A percentile compares a stretch with the other conserved stretches of the same genome.
These are phyloP conservation scores for Aspergillus eucalypticola DNA, from an alignment of 2,329 filamentous ascomycete species.

Conservation along the genomic window DNA sequence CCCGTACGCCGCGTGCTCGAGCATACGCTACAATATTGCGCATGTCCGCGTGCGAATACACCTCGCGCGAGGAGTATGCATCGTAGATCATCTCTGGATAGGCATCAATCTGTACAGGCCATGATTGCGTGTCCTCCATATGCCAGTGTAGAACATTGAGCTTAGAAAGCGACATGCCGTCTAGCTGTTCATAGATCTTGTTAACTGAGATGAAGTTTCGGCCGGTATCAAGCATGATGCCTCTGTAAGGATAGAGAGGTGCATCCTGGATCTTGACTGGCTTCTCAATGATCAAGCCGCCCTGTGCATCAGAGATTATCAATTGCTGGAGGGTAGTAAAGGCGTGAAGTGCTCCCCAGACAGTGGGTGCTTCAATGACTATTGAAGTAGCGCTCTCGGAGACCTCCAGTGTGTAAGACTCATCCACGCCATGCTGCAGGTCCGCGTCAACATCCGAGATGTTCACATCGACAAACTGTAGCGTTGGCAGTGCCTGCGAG, in stretches of 20 bases:
- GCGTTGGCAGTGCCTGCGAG: conserved; percentile 32
- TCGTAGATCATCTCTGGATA: conserved; percentile 57
- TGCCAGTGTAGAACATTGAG: conserved; percentile 62
- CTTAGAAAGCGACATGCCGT: conserved; percentile 58
- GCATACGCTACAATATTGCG: conserved; percentile 52
- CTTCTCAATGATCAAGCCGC: conserved; percentile 53
- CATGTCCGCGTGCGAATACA: conserved; percentile 48
- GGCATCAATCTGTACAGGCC: conserved; percentile 53
- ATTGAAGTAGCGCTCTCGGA: conserved; percentile 42
- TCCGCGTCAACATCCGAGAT: conserved; percentile 49
- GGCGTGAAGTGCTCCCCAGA: conserved; percentile 58
- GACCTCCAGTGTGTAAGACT: conserved; percentile 56
- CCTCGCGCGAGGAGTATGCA: conserved; percentile 54
- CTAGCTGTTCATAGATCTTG: conserved; percentile 57
- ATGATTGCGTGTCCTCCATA: conserved; percentile 57
- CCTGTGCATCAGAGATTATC: conserved; percentile 50
- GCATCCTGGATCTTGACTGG: conserved; percentile 54
- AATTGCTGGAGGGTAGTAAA: conserved; percentile 60
- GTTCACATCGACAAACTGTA: conserved; percentile 50
- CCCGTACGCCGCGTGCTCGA: conserved; percentile 57
- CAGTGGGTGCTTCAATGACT: conserved; percentile 51
- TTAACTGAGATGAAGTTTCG: conserved; percentile 55
- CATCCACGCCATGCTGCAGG: conserved; percentile 58
- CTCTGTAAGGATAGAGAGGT: conserved; percentile 56
- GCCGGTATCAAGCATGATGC: conserved; percentile 57